Base-by-base conservation (phyloP, 768 basidiomycete genomes). In the Goffeauzyma gilvescens region DNA sequence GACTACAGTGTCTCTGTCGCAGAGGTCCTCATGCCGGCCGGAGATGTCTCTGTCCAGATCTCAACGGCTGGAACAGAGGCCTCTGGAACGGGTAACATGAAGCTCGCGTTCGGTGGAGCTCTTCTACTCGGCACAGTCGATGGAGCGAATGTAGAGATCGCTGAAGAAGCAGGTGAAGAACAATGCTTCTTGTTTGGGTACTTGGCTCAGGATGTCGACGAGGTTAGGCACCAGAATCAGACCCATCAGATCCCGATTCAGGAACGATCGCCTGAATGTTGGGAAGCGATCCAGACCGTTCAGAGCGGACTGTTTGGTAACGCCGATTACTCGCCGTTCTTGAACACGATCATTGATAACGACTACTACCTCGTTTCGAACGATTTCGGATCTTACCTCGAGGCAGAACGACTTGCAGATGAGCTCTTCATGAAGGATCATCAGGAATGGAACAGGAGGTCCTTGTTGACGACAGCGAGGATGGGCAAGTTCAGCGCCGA, bases 401-500 rank as follows among this genome's bases (percentile, higher is more conserved):
- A 75, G 47, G 86, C 89, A 6, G 69, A 86, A 45, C 66, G 65
- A 31, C 78, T 90, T 73, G 82, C 93, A 28, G 87, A 98, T 57
- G 75, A 81, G 52, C 81, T 81, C 0, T 96, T 85, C 65, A 67
- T 69, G 32, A 50, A 51, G 30, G 79, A 96, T 58, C 75, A 72
- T 45, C 72, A 75, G 0, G 78, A 81, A 50, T 96, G 93, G 93
- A 74, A 77, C 62, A 82, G 84, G 68, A 93, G 89, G 68, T 79
- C 77, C 14, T 85, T 87, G 61, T 65, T 71, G 33, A 87, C 84
- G 12, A 76, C 41, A 13, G 42, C 47, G 2, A 52, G 79, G 75
- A 95, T 93, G 87, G 87, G 86, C 63, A 89, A 87, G 58, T 95
- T 95, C 70, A 86, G 84, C 62, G 83, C 81, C 25, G 90, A 96